Conservation (phyloP, 495 filamentous ascomycete species). For the Daldinia concentrica region DNA sequence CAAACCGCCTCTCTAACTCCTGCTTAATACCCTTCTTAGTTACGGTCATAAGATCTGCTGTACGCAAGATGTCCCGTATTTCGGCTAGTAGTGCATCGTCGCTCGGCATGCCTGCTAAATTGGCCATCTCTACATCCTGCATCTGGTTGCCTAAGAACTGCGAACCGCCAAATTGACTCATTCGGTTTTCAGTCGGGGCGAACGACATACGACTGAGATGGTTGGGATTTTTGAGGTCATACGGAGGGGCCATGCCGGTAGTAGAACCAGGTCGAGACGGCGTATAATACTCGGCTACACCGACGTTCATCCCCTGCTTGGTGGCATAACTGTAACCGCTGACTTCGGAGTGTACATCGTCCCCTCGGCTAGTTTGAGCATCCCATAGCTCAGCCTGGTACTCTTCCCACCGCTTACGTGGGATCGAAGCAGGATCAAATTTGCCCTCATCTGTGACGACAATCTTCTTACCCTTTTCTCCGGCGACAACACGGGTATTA, state of each 20-base stretch:
- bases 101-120: slow-evolving; percentile 72
- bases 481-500: slow-evolving; percentile 94
- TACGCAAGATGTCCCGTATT: slow-evolving; percentile 90
- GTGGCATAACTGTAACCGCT: slow-evolving; percentile 93
- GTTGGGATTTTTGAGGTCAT: slow-evolving; percentile 44
- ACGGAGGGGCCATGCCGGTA: slow-evolving; percentile 61
- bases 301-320: slow-evolving; percentile 68
- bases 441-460: slow-evolving; percentile 98
- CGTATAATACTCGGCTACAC: slow-evolving; percentile 69
- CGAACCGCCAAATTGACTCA: slow-evolving; percentile 62
- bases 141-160: slow-evolving; percentile 62
- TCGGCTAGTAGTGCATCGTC: slow-evolving; percentile 93
- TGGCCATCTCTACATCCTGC: slow-evolving; percentile 75
- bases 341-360: slow-evolving; percentile 86
- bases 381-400: slow-evolving; percentile 98
- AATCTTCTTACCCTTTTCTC: slow-evolving; percentile 90
- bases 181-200: slow-evolving; percentile 71
- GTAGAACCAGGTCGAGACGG: slow-evolving; percentile 79
- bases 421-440: slow-evolving; percentile 92
- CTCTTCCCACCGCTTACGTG: slow-evolving; percentile 98
- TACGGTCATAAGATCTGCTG: slow-evolving; percentile 94
- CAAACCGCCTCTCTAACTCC: slow-evolving; percentile 90
- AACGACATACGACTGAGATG: slow-evolving; percentile 77
- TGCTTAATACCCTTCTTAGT: slow-evolving; percentile 98
- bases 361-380: slow-evolving; percentile 80